phyloP scores from a whole-genome alignment of 805 yeast species.

The Metschnikowia anglica region DNA sequence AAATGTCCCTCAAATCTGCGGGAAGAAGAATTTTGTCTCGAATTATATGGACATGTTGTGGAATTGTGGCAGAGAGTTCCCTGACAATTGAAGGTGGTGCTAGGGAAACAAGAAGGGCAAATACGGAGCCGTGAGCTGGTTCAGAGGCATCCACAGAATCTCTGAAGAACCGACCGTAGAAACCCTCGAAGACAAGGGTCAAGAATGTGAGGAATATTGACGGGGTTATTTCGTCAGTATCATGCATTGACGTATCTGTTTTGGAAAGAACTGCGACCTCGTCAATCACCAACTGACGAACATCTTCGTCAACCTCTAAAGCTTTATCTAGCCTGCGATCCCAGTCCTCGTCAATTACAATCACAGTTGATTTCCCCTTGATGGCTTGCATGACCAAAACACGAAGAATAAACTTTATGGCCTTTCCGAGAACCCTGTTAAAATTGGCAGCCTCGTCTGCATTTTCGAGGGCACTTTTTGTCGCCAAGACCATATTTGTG shows the following conservation, averaged over 20 bases:
- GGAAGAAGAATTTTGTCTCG: slow-evolving; percentile 25
- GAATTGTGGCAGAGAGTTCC: slow-evolving; percentile 19
- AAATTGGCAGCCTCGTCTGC: slow-evolving; percentile 28
- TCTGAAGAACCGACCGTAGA: slow-evolving; percentile 24
- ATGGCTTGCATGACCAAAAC: slow-evolving; percentile 66
- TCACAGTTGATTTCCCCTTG: slow-evolving; percentile 49
- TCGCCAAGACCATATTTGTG: slow-evolving; percentile 31
- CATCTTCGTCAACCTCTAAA: slow-evolving; percentile 56
- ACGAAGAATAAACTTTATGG: slow-evolving; percentile 54
- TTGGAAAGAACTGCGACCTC: slow-evolving; percentile 22
- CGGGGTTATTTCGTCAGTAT: slow-evolving; percentile 12
- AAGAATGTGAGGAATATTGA: slow-evolving; percentile 22
- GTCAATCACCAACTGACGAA: slow-evolving; percentile 31
- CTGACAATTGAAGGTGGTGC: slow-evolving; percentile 30
- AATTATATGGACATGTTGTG: slow-evolving; percentile 27
- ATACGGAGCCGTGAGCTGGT: slow-evolving; percentile 35
- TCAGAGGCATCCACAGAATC: slow-evolving; percentile 20
- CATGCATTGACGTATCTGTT: slow-evolving; percentile 21
- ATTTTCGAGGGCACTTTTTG: slow-evolving; percentile 24
- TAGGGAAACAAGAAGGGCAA: slow-evolving; percentile 34
- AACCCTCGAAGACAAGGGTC: slow-evolving; percentile 37
- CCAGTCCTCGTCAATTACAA: slow-evolving; percentile 77
- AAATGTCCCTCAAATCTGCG: slow-evolving; percentile 31
- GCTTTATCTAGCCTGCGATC: slow-evolving; percentile 65
- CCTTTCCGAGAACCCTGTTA: slow-evolving; percentile 35